A percentile compares a stretch with the other conserved stretches of the same genome.
These are phyloP conservation scores for Ambrosia trifida DNA, from an alignment of 129 eudicot genomes.

Conservation along the genomic window DNA sequence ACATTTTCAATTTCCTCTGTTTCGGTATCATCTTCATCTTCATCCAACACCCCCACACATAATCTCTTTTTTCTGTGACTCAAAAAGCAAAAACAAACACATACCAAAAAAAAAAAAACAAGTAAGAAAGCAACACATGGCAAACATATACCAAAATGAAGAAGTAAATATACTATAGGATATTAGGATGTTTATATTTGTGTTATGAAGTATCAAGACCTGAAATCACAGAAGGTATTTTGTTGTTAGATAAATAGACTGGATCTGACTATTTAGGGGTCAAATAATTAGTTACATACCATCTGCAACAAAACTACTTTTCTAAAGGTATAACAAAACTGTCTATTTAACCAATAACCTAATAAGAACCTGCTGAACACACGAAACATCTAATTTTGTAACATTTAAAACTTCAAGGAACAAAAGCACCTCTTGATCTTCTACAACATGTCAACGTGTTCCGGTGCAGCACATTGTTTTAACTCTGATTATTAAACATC, in stretches of 20 bases:
- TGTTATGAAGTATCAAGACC: background rate
- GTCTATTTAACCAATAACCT: background rate
- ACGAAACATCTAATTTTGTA: background rate
- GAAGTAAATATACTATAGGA: background rate
- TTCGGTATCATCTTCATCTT: conserved; percentile 34
- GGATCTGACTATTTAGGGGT: background rate
- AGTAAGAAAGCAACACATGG: conserved; percentile 18
- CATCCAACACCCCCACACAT: conserved; percentile 36
- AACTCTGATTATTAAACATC: conserved; percentile 4
- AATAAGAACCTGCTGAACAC: background rate
- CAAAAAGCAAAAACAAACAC: conserved; percentile 1
- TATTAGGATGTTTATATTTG: background rate
- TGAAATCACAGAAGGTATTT: background rate
- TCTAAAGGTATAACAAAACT: background rate
- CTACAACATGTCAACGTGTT: background rate
- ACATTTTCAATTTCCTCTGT: conserved; percentile 32
- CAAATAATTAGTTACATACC: background rate
- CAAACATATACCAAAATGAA: conserved; percentile 12
- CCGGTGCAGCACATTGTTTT: background rate
- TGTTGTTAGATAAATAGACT: background rate
- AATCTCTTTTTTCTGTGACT: conserved; percentile 56
- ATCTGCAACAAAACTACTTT: background rate
- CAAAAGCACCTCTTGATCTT: conserved; percentile 3
- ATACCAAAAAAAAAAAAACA: background rate
- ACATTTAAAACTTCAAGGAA: conserved; percentile 9